Conservation (phyloP, 352 stramenopile genomes). For the Globisporangium nodosum region DNA sequence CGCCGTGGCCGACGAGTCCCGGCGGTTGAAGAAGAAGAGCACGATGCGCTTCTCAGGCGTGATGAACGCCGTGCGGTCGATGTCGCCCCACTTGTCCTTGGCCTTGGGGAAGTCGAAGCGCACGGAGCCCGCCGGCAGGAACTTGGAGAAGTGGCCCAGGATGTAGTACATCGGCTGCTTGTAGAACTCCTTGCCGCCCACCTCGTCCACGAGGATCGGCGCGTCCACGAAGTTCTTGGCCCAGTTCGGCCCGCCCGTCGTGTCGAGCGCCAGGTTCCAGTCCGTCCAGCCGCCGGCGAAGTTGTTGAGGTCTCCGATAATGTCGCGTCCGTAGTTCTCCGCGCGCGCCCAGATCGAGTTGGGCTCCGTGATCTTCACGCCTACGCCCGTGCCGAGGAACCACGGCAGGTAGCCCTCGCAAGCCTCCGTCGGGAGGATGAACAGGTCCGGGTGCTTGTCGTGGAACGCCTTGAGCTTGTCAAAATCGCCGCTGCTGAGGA, state of each 20-base stretch:
- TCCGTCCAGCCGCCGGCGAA: conserved; percentile 78
- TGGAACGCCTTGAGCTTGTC: conserved; percentile 44
- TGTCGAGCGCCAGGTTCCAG: conserved; percentile 85
- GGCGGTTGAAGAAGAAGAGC: conserved; percentile 15
- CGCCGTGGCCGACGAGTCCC: neutral
- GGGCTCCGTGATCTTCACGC: conserved; percentile 34
- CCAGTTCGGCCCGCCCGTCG: conserved; percentile 68
- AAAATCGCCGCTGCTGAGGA: conserved; percentile 32
- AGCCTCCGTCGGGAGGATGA: conserved; percentile 79
- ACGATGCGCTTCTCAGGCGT: conserved; percentile 38
- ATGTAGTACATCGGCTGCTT: conserved; percentile 83
- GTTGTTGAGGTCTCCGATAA: conserved; percentile 84
- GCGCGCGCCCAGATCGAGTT: conserved; percentile 54
- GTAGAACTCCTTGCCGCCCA: conserved; percentile 54
- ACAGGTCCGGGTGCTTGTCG: conserved; percentile 49
- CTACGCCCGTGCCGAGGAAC: conserved; percentile 35
- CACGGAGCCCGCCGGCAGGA: conserved; percentile 44
- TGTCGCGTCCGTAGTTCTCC: conserved; percentile 80
- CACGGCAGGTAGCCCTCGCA: conserved; percentile 58
- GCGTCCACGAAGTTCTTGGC: conserved; percentile 59
- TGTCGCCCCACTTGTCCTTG: neutral
- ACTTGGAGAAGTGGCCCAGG: conserved; percentile 71
- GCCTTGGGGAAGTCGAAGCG: conserved; percentile 23
- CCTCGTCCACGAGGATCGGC: conserved; percentile 64
- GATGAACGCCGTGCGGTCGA: conserved; percentile 39